A percentile compares a stretch with the other conserved stretches of the same genome.
phyloP scores from a whole-genome alignment of 345 rosid species.

The Gossypium arboreum region DNA sequence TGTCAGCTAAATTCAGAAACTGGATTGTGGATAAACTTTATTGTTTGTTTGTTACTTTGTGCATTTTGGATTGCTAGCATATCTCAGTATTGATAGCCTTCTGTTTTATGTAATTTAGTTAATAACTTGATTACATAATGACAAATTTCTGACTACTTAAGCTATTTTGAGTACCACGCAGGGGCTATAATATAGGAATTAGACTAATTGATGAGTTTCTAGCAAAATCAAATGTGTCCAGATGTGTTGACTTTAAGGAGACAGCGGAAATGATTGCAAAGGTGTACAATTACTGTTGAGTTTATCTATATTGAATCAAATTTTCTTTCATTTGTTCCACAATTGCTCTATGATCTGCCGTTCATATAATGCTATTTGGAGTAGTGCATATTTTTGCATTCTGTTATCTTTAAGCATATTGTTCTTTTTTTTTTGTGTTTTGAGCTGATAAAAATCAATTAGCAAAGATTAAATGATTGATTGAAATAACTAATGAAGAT shows the following conservation, averaged over 20 bases:
- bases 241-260: constrained; percentile 89
- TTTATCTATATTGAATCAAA: neutral
- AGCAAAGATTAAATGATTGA: neutral
- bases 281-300: constrained; percentile 31
- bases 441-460: neutral
- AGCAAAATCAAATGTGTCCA: constrained; percentile 81
- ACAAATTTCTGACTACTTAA: neutral
- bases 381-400: neutral
- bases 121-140: constrained; percentile 6
- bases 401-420: neutral
- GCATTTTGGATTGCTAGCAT: neutral
- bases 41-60: neutral
- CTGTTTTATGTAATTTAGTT: neutral
- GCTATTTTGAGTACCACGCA: constrained; percentile 26
- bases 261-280: constrained; percentile 88
- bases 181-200: constrained; percentile 92
- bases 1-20: neutral
- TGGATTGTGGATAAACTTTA: neutral
- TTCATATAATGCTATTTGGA: neutral
- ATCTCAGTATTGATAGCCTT: neutral
- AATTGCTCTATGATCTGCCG: neutral
- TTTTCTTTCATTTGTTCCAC: neutral
- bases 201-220: constrained; percentile 83
- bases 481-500: neutral
- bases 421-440: neutral